phyloP scores from a whole-genome alignment of 345 rosid genomes.

The Nephelium lappaceum region DNA sequence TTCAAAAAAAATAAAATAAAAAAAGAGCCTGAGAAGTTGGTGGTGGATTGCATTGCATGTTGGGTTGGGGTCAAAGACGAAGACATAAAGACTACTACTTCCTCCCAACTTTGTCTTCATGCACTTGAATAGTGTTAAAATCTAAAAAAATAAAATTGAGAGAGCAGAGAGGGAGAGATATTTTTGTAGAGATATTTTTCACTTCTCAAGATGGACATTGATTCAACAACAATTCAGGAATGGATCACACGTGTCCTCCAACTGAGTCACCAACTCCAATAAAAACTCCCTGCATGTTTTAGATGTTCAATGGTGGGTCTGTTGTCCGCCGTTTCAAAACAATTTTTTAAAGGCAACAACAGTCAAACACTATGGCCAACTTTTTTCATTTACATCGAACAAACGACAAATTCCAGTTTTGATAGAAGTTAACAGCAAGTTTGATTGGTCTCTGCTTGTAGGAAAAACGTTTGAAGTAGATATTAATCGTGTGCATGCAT shows the following conservation, averaged over 20 bases:
- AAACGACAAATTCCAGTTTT: too few species aligned
- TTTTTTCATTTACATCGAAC: too few species aligned
- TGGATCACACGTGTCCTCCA: conserved; percentile 18
- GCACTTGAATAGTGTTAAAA: conserved; percentile 5
- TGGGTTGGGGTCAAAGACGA: conserved; percentile 5
- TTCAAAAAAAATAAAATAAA: too few species aligned
- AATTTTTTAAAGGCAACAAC: too few species aligned
- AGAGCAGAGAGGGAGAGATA: background rate
- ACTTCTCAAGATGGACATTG: conserved; percentile 1
- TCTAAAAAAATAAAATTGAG: background rate
- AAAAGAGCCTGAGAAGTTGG: background rate
- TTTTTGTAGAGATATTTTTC: background rate
- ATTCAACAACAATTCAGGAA: conserved; percentile 12
- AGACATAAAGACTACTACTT: background rate
- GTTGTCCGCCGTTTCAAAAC: too few species aligned
- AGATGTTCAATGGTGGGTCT: too few species aligned
- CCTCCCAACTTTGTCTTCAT: conserved; percentile 16
- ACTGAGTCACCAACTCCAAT: background rate
- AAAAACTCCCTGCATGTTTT: background rate
- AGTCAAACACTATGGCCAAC: too few species aligned
- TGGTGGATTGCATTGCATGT: background rate
- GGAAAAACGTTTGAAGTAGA: too few species aligned
- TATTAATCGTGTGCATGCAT: too few species aligned
- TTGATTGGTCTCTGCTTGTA: background rate
- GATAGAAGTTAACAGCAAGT: background rate